Percentiles rank a stretch among this genome's conserved stretches.
These are phyloP conservation scores for Cladophialophora exuberans DNA, from an alignment of 2,329 filamentous ascomycete genomes.

Conservation along the genomic window DNA sequence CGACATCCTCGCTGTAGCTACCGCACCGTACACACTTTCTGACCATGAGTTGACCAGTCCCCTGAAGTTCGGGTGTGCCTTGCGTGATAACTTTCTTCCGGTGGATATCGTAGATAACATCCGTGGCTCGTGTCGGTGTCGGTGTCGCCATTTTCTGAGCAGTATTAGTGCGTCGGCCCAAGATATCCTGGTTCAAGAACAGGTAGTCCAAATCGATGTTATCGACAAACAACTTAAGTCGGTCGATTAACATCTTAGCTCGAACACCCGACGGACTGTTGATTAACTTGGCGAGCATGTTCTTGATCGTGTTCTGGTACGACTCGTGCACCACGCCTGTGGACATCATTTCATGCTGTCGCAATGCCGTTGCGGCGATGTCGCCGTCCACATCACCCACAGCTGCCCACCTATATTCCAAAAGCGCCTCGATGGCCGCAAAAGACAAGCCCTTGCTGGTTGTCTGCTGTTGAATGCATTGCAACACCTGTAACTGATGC, in stretches of 20 bases:
- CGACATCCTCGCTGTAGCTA: conserved; percentile 31
- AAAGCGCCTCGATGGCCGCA: conserved; percentile 29
- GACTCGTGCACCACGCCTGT: conserved; percentile 27
- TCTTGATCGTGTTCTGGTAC: conserved; percentile 56
- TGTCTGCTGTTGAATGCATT: conserved; percentile 44
- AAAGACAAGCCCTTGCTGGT: conserved; percentile 30
- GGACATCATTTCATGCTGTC: conserved; percentile 34
- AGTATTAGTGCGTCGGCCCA: conserved; percentile 4
- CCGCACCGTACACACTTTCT: conserved; percentile 34
- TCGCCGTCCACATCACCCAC: conserved; percentile 36
- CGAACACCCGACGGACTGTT: conserved; percentile 66
- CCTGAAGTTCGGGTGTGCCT: conserved; percentile 18
- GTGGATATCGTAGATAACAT: conserved; percentile 30
- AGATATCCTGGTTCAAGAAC: conserved; percentile 57
- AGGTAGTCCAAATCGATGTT: conserved; percentile 26
- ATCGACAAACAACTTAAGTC: conserved; percentile 60
- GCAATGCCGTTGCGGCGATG: conserved; percentile 19
- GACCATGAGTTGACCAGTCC: conserved; percentile 19
- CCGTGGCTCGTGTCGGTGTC: conserved; percentile 2
- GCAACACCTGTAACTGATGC: conserved; percentile 53
- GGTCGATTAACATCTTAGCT: conserved; percentile 64
- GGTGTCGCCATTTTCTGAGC: too few relatives aligned
- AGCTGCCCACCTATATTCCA: conserved; percentile 27
- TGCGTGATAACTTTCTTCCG: conserved; percentile 29
- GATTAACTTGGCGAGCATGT: conserved; percentile 68